Evolutionary conservation across 2,329 filamentous ascomycete species (phyloP).

Genomic region (Colletotrichum ledebouriae): DNA sequence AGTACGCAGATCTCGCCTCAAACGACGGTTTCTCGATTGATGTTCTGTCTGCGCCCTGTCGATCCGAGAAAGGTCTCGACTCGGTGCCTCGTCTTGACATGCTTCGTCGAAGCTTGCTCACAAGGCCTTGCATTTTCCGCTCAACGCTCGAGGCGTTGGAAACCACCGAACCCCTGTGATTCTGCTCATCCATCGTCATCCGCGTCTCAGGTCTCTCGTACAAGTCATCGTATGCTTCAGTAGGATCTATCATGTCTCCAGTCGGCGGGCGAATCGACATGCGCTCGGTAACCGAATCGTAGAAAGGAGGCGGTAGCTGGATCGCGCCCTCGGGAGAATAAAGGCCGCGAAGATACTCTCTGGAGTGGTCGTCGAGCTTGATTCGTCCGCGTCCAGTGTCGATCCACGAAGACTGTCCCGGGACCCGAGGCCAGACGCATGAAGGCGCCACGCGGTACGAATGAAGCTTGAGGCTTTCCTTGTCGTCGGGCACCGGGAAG

Average conservation of each 20-base stretch:
- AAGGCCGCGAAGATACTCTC: conserved; percentile 24
- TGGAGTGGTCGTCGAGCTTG: conserved; percentile 29
- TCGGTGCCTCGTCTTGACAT: conserved; percentile 16
- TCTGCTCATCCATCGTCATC: not conserved
- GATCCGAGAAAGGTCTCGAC: conserved; percentile 1
- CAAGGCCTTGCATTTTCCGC: conserved; percentile 12
- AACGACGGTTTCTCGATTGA: not conserved
- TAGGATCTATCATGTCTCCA: not conserved
- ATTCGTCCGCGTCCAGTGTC: conserved; percentile 22
- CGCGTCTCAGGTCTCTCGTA: conserved; percentile 6
- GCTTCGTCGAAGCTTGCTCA: conserved; percentile 19
- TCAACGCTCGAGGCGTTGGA: conserved; percentile 4
- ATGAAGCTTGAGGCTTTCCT: conserved; percentile 24
- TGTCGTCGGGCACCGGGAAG: conserved; percentile 43
- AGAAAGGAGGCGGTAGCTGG: conserved; percentile 20
- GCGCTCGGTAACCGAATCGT: not conserved
- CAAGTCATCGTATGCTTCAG: not conserved
- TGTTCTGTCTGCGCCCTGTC: not conserved
- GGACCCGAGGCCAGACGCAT: conserved; percentile 38
- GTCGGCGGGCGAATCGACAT: conserved; percentile 4
- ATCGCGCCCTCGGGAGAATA: conserved; percentile 31
- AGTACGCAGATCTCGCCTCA: conserved; percentile 2
- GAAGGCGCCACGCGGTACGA: conserved; percentile 37
- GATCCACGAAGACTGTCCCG: conserved; percentile 35
- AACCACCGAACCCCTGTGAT: not conserved